Evolutionary conservation across 495 filamentous ascomycete species (phyloP).

Genomic region (Alectoria sarmentosa): DNA sequence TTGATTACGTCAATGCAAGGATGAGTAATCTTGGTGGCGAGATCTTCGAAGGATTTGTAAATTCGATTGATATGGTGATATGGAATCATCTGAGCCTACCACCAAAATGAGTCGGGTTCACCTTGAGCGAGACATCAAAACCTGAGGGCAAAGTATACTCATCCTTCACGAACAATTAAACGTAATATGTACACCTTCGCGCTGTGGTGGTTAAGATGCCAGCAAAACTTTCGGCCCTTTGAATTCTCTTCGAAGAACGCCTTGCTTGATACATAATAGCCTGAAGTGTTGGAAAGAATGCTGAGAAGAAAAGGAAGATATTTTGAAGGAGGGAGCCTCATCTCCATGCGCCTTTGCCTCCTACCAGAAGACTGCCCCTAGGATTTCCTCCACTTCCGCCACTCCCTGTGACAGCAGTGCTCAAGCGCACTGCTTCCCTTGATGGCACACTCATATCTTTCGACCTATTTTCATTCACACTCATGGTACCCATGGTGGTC

Average conservation of each 20-base stretch:
- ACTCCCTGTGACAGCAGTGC: constrained; percentile 27
- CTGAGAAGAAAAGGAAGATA: neutral
- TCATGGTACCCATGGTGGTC: constrained; percentile 38
- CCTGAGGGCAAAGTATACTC: neutral
- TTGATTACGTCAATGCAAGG: constrained; percentile 11
- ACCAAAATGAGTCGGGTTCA: too few relatives aligned
- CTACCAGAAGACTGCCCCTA: constrained; percentile 23
- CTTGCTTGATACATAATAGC: constrained; percentile 9
- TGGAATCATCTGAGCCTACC: too few relatives aligned
- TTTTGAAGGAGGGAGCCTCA: constrained; percentile 7
- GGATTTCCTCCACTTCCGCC: constrained; percentile 21
- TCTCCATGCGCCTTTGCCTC: constrained; percentile 26
- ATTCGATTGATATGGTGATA: constrained; percentile 8
- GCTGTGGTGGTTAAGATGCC: neutral
- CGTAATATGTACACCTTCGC: neutral
- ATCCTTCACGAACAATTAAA: neutral
- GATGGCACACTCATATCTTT: constrained; percentile 38
- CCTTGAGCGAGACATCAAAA: too few relatives aligned
- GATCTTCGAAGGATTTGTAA: neutral
- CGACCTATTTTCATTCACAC: constrained; percentile 35
- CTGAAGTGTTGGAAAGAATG: neutral
- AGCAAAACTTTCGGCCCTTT: neutral
- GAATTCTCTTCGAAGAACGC: too few relatives aligned
- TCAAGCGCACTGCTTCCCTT: constrained; percentile 42
- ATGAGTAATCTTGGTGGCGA: constrained; percentile 22